phyloP scores from a whole-genome alignment of 345 rosid genomes.

The Citrus mangshanensis region DNA sequence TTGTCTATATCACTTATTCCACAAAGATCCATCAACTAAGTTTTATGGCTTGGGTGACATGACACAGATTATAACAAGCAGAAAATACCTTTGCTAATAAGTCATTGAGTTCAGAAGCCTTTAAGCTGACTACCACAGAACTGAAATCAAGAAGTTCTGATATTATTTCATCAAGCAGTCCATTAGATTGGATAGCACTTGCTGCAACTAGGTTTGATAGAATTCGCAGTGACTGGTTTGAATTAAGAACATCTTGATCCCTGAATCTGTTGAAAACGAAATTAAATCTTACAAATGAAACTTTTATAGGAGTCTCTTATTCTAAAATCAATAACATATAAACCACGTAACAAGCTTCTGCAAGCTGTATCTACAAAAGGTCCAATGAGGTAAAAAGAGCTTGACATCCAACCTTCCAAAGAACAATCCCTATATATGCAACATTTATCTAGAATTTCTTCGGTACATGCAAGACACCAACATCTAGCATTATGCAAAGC shows the following conservation, averaged over 20 bases:
- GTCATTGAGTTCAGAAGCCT: conserved; percentile 53
- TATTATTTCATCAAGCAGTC: conserved; percentile 57
- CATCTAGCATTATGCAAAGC: not conserved
- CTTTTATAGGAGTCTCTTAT: conserved; percentile 2
- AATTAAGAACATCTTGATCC: conserved; percentile 59
- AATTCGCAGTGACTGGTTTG: conserved; percentile 77
- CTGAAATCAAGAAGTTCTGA: conserved; percentile 69
- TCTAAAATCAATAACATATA: conserved; percentile 5
- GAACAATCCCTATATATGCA: not conserved
- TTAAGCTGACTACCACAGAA: conserved; percentile 48
- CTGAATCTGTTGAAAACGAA: conserved; percentile 38
- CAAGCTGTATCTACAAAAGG: conserved; percentile 4
- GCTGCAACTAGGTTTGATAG: conserved; percentile 84
- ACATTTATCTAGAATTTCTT: not conserved
- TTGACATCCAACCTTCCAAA: not conserved
- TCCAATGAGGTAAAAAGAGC: not conserved
- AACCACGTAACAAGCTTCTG: conserved; percentile 3
- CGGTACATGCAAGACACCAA: not conserved
- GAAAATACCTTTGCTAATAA: conserved; percentile 67
- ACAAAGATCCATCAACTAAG: not conserved
- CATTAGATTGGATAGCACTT: conserved; percentile 54
- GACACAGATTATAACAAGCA: not conserved
- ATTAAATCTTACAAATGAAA: conserved; percentile 2
- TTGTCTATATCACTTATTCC: not conserved
- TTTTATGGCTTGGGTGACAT: not conserved